Conservation (phyloP, 441 rosid species). For the Oxalis stricta region DNA sequence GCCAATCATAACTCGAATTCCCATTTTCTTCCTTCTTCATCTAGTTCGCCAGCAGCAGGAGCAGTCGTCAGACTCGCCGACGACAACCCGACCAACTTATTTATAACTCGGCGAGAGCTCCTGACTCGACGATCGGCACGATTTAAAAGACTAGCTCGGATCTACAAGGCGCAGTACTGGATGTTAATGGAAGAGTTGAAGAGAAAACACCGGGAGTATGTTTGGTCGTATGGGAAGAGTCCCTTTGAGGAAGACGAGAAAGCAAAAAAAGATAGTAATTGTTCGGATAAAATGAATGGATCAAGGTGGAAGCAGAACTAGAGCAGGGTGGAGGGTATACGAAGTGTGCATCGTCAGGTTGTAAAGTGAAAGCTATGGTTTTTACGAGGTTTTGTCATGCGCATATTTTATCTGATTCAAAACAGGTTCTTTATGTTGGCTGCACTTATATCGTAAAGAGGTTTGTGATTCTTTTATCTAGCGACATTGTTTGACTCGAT, state of each 20-base stretch:
- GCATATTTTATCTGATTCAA: constrained; percentile 30
- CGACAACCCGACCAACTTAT: no score
- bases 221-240: constrained; percentile 30
- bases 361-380: constrained; percentile 27
- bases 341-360: constrained; percentile 20
- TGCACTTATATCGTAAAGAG: constrained; percentile 31
- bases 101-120: constrained; percentile 19
- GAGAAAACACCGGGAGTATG: constrained; percentile 14
- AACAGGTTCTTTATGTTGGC: constrained; percentile 26
- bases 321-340: constrained; percentile 3
- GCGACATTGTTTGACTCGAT: no score
- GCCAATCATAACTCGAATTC: no score
- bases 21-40: no score
- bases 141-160: constrained; percentile 12
- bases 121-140: constrained; percentile 13
- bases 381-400: constrained; percentile 25
- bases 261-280: neutral
- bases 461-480: constrained; percentile 7
- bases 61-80: no score
- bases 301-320: neutral
- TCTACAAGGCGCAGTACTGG: constrained; percentile 23
- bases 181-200: constrained; percentile 29
- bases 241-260: constrained; percentile 23
- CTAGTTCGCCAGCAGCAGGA: no score
- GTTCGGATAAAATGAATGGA: neutral